Evolutionary conservation across 352 stramenopile species (phyloP), one percentile per base, ranked within the genome.

Genomic region (Globisporangium splendens): DNA sequence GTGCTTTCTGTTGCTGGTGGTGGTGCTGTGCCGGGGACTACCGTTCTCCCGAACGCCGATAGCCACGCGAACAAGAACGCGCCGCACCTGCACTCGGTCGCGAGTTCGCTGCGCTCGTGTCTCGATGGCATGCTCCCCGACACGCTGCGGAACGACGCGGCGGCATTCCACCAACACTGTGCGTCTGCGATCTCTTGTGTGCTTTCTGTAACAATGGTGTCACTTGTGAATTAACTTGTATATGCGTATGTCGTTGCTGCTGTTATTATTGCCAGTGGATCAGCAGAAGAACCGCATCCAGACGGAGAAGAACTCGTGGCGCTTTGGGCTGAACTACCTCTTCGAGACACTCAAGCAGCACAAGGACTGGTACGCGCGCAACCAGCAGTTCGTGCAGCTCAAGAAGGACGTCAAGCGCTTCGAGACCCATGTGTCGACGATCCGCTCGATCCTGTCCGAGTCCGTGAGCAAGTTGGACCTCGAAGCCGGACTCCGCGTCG

Each of bases 331-430:
- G 58, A 93, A 95, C 71, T 95, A 95, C 66, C 74, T 95, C 28
- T 93, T 95, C 54, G 86, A 95, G 72, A 91, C 86, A 47, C 77
- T 95, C 61, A 91, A 91, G 63, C 79, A 95, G 66, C 86, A 95
- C 64, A 93, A 93, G 62, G 86, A 95, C 55, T 95, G 86, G 86
- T 91, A 92, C 65, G 79, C 68, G 44, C 86, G 86, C 57, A 95
- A 95, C 70, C 86, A 95, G 73, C 86, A 95, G 72, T 95, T 83
- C 59, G 86, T 95, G 56, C 86, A 95, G 66, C 68, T 95, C 14
- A 76, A 75, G 53, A 95, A 93, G 56, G 86, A 95, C 51, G 79
- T 82, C 18, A 89, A 90, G 66, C 79, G 82, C 24, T 82, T 91
- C 54, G 82, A 95, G 61, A 61, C 55, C 35, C 86, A 95, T 65